A percentile compares a stretch with the other conserved stretches of the same genome.
Conservation (phyloP, 2,329 filamentous ascomycete species). For the Alternaria tenuissima region DNA sequence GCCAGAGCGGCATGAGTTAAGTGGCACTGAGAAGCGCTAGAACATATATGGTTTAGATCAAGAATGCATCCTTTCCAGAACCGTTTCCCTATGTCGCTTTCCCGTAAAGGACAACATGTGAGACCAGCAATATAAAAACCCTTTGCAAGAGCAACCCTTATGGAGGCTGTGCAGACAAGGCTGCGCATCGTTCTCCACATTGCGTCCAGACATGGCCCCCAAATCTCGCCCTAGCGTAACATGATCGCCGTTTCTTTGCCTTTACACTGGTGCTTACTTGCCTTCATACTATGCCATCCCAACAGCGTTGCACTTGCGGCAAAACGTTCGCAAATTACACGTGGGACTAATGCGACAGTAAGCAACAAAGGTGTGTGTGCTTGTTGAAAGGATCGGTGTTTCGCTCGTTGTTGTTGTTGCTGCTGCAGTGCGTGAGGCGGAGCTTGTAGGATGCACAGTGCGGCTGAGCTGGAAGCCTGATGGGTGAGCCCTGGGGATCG, state of each 20-base stretch:
- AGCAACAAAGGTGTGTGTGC: slow-evolving; percentile 11
- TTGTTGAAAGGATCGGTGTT: slow-evolving; percentile 12
- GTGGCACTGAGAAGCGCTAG: background rate
- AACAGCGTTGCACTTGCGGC: slow-evolving; percentile 3
- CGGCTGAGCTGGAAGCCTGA: slow-evolving; percentile 18
- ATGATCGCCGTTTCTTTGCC: slow-evolving; percentile 1
- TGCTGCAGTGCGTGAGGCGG: slow-evolving; percentile 19
- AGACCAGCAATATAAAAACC: background rate
- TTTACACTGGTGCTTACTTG: slow-evolving; percentile 2
- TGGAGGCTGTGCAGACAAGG: slow-evolving; percentile 15
- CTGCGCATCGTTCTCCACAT: slow-evolving; percentile 2
- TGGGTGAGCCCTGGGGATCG: background rate
- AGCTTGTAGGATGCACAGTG: slow-evolving; percentile 12
- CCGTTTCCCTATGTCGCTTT: background rate
- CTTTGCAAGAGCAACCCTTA: background rate
- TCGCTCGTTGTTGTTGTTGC: background rate
- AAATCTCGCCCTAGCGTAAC: slow-evolving; percentile 7
- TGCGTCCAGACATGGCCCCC: slow-evolving; percentile 9
- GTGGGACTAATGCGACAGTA: slow-evolving; percentile 15
- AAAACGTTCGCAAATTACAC: background rate
- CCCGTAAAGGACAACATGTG: background rate
- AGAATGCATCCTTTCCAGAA: background rate
- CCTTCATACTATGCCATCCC: slow-evolving; percentile 2
- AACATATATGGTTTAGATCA: background rate
- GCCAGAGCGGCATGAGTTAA: background rate